Conservation (phyloP, 2,329 filamentous ascomycete genomes). For the Aspergillus hortae region DNA sequence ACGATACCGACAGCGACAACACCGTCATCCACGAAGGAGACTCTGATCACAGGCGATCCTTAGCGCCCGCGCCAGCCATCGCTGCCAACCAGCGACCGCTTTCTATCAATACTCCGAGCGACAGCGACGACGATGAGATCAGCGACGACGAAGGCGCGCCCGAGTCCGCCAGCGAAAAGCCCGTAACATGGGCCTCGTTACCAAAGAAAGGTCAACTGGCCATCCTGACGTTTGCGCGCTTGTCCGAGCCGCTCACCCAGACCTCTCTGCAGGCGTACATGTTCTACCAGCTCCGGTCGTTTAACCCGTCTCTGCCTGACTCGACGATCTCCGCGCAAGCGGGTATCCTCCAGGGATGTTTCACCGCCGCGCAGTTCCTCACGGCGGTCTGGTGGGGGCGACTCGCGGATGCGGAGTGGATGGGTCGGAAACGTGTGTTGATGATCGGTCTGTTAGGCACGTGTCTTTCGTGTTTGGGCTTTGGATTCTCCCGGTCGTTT, state of each 20-base stretch:
- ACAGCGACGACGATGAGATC: conserved; percentile 14
- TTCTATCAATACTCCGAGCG: conserved; percentile 9
- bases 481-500: conserved; percentile 66
- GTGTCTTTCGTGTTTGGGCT: conserved; percentile 61
- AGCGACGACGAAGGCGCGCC: conserved; percentile 12
- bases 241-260: conserved; percentile 79
- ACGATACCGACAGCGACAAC: conserved; percentile 15
- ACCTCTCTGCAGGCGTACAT: conserved; percentile 76
- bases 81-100: conserved; percentile 12
- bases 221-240: conserved; percentile 71
- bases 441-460: conserved; percentile 73
- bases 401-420: conserved; percentile 60
- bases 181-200: conserved; percentile 67
- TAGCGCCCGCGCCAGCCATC: conserved; percentile 14
- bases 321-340: conserved; percentile 71
- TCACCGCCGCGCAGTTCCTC: conserved; percentile 76
- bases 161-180: conserved; percentile 31
- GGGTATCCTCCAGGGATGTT: conserved; percentile 72
- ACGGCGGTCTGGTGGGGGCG: conserved; percentile 82
- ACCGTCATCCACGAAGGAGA: conserved; percentile 15
- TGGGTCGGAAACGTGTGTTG: conserved; percentile 74
- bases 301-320: conserved; percentile 57
- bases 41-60: conserved; percentile 5
- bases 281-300: conserved; percentile 84
- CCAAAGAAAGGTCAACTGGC: conserved; percentile 74